These are phyloP conservation scores for Trichomonas vaginalis DNA, from an alignment of 208 protist species.

Conservation along the genomic window DNA sequence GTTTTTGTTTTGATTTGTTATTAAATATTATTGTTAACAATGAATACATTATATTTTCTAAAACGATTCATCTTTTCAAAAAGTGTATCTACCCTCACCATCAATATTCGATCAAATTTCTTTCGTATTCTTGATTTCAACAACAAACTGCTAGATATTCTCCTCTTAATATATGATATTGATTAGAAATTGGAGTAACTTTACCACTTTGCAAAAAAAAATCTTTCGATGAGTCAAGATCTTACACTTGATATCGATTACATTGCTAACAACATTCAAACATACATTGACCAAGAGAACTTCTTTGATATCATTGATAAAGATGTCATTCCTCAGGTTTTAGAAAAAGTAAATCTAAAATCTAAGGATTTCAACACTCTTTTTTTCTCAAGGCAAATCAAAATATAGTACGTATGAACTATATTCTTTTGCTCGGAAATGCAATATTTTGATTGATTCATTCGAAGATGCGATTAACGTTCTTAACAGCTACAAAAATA, in stretches of 20 bases:
- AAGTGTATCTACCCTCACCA: neutral
- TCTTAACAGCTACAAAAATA: too few relatives aligned
- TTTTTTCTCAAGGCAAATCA: too few relatives aligned
- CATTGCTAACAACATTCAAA: too few relatives aligned
- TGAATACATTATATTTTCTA: neutral
- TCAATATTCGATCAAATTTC: neutral
- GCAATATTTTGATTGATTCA: too few relatives aligned
- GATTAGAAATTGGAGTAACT: neutral
- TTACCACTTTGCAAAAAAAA: neutral
- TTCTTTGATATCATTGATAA: neutral
- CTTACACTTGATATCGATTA: neutral
- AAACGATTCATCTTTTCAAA: neutral
- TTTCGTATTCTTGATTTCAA: neutral
- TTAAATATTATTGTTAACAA: neutral
- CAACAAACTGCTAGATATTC: neutral
- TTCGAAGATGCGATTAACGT: too few relatives aligned
- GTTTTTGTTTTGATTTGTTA: neutral
- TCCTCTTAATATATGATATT: neutral
- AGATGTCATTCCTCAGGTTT: neutral
- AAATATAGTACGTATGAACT: too few relatives aligned
- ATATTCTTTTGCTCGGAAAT: too few relatives aligned
- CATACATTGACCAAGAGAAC: neutral
- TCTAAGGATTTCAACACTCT: neutral
- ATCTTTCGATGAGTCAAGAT: neutral
- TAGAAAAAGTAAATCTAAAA: neutral